Evolutionary conservation across 1,284 basidiomycete genomes (phyloP).

Genomic region (Fomitopsis pinicola): DNA sequence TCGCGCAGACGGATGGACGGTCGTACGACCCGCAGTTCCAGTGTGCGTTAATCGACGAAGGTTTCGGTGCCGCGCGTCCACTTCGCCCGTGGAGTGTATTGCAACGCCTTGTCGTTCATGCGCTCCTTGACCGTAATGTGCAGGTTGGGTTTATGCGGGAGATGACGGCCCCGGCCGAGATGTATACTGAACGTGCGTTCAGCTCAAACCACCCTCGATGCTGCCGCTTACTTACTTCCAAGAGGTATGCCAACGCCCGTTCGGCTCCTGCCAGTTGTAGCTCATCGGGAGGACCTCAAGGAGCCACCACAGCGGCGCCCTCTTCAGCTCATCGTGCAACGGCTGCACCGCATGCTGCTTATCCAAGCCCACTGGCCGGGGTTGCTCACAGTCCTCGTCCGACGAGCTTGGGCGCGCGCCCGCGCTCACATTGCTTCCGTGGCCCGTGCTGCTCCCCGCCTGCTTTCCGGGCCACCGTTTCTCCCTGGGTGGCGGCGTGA

Average conservation of each 20-base stretch:
- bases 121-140: constrained; percentile 50
- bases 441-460: not conserved
- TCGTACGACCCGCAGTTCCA: not conserved
- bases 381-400: constrained; percentile 1
- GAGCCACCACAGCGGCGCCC: constrained; percentile 34
- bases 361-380: constrained; percentile 12
- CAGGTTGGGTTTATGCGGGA: constrained; percentile 42
- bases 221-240: constrained; percentile 27
- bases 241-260: constrained; percentile 30
- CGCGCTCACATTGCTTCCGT: not conserved
- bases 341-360: constrained; percentile 26
- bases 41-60: constrained; percentile 36
- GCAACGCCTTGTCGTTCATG: constrained; percentile 37
- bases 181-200: constrained; percentile 27
- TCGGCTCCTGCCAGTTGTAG: constrained; percentile 32
- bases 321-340: constrained; percentile 32
- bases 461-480: not conserved
- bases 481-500: constrained; percentile 4
- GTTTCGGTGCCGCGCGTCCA: constrained; percentile 44
- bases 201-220: not conserved
- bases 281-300: constrained; percentile 38
- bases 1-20: not conserved
- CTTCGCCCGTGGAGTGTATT: constrained; percentile 47
- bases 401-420: not conserved
- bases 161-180: constrained; percentile 43